Evolutionary conservation across 805 yeast species (phyloP).

Genomic region (Wickerhamomyces subpelliculosus): DNA sequence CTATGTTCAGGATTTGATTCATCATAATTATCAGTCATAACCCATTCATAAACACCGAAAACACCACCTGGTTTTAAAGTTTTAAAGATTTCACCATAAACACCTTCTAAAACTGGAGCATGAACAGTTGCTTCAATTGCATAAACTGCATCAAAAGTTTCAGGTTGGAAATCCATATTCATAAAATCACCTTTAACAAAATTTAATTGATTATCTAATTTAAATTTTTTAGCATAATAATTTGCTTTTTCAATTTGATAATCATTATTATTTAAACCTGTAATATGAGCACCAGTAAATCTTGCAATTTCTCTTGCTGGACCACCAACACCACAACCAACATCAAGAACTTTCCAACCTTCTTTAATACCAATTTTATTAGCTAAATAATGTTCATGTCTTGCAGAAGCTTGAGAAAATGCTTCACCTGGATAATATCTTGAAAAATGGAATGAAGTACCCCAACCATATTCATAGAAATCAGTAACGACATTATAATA

Average conservation of each 20-base stretch:
- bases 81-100: slow-evolving; percentile 87
- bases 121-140: slow-evolving; percentile 99
- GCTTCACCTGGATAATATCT: slow-evolving; percentile 92
- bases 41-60: slow-evolving; percentile 99
- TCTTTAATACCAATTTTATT: slow-evolving; percentile 72
- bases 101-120: slow-evolving; percentile 95
- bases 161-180: slow-evolving; percentile 95
- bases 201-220: slow-evolving; percentile 65
- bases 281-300: slow-evolving; percentile 80
- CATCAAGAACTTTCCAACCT: slow-evolving; percentile 87
- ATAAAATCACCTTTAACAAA: slow-evolving; percentile 97
- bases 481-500: slow-evolving; percentile 96
- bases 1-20: slow-evolving; percentile 84
- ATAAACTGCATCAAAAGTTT: slow-evolving; percentile 90
- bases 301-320: slow-evolving; percentile 95
- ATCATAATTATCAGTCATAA: slow-evolving; percentile 91
- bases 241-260: slow-evolving; percentile 92
- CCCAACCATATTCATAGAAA: slow-evolving; percentile 99
- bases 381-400: slow-evolving; percentile 96
- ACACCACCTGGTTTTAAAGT: slow-evolving; percentile 97
- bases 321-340: slow-evolving; percentile 99
- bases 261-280: slow-evolving; percentile 94
- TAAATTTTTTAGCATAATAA: slow-evolving; percentile 60
- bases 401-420: slow-evolving; percentile 88
- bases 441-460: slow-evolving; percentile 95